Conservation (phyloP, 2,329 filamentous ascomycete species). For the Botrytis pseudocinerea region DNA sequence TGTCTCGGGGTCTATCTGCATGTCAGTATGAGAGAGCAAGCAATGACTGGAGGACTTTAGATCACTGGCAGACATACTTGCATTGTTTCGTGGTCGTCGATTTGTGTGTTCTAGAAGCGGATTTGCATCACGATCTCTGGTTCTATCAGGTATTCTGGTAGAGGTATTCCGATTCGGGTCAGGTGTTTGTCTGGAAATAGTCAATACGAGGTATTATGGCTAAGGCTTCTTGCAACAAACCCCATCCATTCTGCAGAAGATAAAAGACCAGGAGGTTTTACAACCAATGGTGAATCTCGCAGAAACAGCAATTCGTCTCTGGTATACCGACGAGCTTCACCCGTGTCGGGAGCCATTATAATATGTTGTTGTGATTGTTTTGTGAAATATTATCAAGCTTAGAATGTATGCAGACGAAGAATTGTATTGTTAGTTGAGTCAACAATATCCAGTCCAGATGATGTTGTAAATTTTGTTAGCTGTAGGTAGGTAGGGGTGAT, state of each 20-base stretch:
- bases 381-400: background rate
- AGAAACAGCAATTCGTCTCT: conserved; percentile 74
- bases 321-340: conserved; percentile 55
- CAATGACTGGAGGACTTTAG: conserved; percentile 25
- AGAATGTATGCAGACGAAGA: background rate
- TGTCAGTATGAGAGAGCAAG: conserved; percentile 28
- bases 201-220: conserved; percentile 26
- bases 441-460: background rate
- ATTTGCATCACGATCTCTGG: conserved; percentile 42
- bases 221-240: conserved; percentile 49
- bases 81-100: conserved; percentile 53
- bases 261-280: conserved; percentile 76
- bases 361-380: background rate
- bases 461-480: background rate
- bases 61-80: conserved; percentile 49
- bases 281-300: conserved; percentile 74
- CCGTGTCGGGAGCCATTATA: conserved; percentile 37
- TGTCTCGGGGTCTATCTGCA: conserved; percentile 65
- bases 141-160: conserved; percentile 50
- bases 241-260: conserved; percentile 96
- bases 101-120: conserved; percentile 42
- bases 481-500: background rate
- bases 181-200: conserved; percentile 34
- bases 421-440: background rate
- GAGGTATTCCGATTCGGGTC: conserved; percentile 38